phyloP scores from a whole-genome alignment of 1,284 basidiomycete genomes.

The Ceratobasidium sp. region DNA sequence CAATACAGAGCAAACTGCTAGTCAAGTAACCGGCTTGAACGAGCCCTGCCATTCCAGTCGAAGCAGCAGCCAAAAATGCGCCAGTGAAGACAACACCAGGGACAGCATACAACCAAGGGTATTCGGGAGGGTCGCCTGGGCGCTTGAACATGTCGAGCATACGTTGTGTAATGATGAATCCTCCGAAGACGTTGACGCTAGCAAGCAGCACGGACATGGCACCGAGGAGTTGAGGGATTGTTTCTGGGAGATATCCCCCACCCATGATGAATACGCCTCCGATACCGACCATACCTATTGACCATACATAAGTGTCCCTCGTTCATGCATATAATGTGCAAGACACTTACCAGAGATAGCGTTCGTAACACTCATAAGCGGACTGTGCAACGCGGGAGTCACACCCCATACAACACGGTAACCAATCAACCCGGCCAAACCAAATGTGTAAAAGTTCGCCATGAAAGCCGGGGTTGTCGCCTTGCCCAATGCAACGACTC shows the following conservation, averaged over 20 bases:
- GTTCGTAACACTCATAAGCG: conserved; percentile 52
- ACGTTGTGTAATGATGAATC: conserved; percentile 82
- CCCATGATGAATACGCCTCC: conserved; percentile 89
- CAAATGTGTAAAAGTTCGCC: conserved; percentile 53
- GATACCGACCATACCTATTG: conserved; percentile 74
- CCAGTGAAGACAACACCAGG: conserved; percentile 81
- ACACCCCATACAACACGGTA: conserved; percentile 90
- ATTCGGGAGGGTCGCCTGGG: conserved; percentile 83
- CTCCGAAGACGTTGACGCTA: conserved; percentile 83
- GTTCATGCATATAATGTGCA: background rate
- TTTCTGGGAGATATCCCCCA: conserved; percentile 80
- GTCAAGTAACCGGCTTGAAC: conserved; percentile 85
- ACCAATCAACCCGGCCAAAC: conserved; percentile 64
- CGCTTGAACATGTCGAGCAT: conserved; percentile 92
- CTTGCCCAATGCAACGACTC: conserved; percentile 75
- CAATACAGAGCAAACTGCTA: conserved; percentile 82
- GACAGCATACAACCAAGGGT: conserved; percentile 78
- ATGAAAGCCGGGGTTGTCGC: conserved; percentile 79
- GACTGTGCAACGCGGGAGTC: conserved; percentile 74
- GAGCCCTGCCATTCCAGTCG: conserved; percentile 81
- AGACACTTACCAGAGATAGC: conserved; percentile 57
- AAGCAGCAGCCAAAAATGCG: conserved; percentile 78
- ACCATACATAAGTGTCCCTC: background rate
- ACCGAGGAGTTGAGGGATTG: conserved; percentile 77
- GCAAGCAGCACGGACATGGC: conserved; percentile 81